Evolutionary conservation across 2,329 filamentous ascomycete species (phyloP), one percentile per base, ranked within the genome.

Genomic region (Neobulgaria alba): DNA sequence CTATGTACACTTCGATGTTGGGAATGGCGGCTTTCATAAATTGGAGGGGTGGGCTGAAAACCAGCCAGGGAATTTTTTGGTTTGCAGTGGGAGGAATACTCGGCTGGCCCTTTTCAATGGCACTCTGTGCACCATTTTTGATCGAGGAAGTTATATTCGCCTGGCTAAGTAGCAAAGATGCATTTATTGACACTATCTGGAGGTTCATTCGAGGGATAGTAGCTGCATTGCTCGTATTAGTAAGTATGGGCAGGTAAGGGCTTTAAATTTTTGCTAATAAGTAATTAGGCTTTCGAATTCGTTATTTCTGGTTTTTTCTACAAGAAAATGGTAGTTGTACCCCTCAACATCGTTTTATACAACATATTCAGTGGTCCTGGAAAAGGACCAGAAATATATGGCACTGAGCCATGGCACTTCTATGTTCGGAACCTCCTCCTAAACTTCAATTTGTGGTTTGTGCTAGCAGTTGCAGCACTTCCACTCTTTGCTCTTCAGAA

Each of bases 361-460:
- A 98, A 98, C 60, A 77, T 98, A 32, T 90, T 98, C 59, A 84
- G 85, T 5, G 79, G 78, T 5, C 74, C 77, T 0, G 85, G 80
- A 21, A 73, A 71, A 57, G 92, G 90, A 0, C 92, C 92, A 0
- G 77, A 95, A 41, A 84, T 98, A 26, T 98, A 95, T 56, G 92
- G 92, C 33, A 93, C 86, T 1, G 92, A 98, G 63, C 86, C 90
- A 1, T 96, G 90, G 92, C 82, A 89, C 39, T 98, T 95, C 60
- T 98, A 98, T 63, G 71, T 95, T 53, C 84, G 85, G 54, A 98
- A 98, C 55, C 67, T 98, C 32, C 67, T 82, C 12, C 71, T 98
- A 43, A 98, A 98, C 66, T 98, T 96, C 70, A 95, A 96, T 59
- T 64, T 94, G 34, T 96, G 89, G 87, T 89, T 95, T 53, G 58